A percentile compares a stretch with the other conserved stretches of the same genome.
These are phyloP conservation scores for Pisolithus tinctorius DNA, from an alignment of 768 basidiomycete genomes.

Conservation along the genomic window DNA sequence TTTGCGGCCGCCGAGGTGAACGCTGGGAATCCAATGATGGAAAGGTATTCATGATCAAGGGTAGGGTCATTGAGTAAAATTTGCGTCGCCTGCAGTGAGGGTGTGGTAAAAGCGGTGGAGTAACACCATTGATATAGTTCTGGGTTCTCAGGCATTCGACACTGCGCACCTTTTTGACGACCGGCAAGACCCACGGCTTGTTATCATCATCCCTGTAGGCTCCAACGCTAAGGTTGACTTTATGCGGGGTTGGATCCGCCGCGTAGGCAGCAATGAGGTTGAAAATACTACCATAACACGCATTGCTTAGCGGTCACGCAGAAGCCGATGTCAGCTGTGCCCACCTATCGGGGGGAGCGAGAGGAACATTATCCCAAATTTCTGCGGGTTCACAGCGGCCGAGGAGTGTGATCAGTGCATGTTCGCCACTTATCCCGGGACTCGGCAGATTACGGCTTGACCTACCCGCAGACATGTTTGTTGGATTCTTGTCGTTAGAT, in stretches of 20 bases:
- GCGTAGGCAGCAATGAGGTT: conserved; percentile 88
- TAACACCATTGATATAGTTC: not conserved
- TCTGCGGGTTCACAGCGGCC: conserved; percentile 35
- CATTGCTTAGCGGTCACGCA: conserved; percentile 5
- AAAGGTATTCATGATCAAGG: conserved; percentile 89
- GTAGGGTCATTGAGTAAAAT: conserved; percentile 60
- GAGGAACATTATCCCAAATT: conserved; percentile 67
- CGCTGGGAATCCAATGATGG: conserved; percentile 81
- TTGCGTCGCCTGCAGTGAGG: conserved; percentile 54
- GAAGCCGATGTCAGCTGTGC: conserved; percentile 5
- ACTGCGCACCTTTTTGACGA: conserved; percentile 72
- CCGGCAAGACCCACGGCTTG: conserved; percentile 90
- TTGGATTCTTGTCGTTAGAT: conserved; percentile 15
- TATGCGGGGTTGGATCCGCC: conserved; percentile 62
- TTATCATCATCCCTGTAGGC: conserved; percentile 85
- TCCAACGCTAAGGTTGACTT: conserved; percentile 90
- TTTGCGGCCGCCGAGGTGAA: conserved; percentile 79
- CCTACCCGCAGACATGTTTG: conserved; percentile 51
- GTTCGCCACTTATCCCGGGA: not conserved
- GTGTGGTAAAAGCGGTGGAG: not conserved
- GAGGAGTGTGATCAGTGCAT: not conserved
- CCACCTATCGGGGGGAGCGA: conserved; percentile 82
- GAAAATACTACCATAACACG: conserved; percentile 60
- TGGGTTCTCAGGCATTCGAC: not conserved
- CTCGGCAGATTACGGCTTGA: conserved; percentile 9